Conservation (phyloP, 225 moss, liverwort and hornwort genomes). For the Physcomitrellopsis africana region DNA sequence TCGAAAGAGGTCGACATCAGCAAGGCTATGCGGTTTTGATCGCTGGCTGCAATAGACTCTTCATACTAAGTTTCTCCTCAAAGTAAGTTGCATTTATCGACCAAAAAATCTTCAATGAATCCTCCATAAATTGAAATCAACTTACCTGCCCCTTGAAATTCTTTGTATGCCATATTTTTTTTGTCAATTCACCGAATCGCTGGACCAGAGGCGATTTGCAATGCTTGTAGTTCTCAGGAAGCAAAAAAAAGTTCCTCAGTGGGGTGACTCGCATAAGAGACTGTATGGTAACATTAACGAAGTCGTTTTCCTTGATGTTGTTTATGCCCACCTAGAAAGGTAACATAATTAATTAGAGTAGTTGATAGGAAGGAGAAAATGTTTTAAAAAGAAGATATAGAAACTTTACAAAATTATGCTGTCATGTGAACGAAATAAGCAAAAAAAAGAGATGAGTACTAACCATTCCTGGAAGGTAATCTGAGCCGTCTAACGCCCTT, state of each 20-base stretch:
- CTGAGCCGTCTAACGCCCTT: slow-evolving; percentile 91
- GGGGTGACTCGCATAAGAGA: slow-evolving; percentile 97
- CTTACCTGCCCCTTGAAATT: slow-evolving; percentile 93
- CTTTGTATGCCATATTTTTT: slow-evolving; percentile 93
- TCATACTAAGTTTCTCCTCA: not conserved
- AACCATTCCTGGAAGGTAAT: slow-evolving; percentile 98
- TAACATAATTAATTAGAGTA: slow-evolving; percentile 19
- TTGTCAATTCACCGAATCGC: slow-evolving; percentile 92
- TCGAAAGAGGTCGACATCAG: not conserved
- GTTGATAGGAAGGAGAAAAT: not conserved
- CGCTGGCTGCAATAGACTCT: not conserved
- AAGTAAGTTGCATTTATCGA: not conserved
- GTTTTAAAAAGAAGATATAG: not conserved
- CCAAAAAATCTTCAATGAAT: not conserved
- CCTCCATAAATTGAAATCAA: not conserved
- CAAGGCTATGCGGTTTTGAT: slow-evolving; percentile 12
- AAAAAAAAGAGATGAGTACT: slow-evolving; percentile 20
- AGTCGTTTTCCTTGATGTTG: slow-evolving; percentile 96
- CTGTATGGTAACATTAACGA: slow-evolving; percentile 93
- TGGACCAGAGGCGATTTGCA: slow-evolving; percentile 88
- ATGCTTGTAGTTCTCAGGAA: slow-evolving; percentile 83
- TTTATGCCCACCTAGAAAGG: slow-evolving; percentile 71
- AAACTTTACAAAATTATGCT: not conserved
- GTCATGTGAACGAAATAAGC: slow-evolving; percentile 1
- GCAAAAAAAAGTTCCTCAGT: slow-evolving; percentile 88